Base-by-base conservation (phyloP, 768 basidiomycete species). In the Brasilioporus rufonigricans region DNA sequence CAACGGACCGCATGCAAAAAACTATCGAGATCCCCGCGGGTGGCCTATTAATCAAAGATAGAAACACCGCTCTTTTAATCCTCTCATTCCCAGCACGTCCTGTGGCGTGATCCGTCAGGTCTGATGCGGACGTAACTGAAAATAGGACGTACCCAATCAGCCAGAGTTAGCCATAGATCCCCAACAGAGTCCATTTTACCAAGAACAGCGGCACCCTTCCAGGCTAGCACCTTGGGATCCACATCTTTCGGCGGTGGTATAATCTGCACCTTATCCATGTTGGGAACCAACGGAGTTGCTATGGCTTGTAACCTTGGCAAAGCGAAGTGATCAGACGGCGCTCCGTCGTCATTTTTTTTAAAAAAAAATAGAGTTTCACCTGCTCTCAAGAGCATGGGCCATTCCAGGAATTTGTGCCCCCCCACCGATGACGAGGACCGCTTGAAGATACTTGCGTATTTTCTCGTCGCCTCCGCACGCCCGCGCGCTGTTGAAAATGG, bases 231-330 rank as follows among this genome's bases (percentile, higher is more conserved):
- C 24, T 85, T 81, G 6, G 92, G 93, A 71, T 98, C 94, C 41
- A 98, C 83, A 56, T 93, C 92, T 68, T 94, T 89, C 1, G 95
- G 94, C 2, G 93, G 89, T n/a, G 93, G 91, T 44, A 98, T 89
- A 55, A 97, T 91, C 60, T 88, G 85, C 8, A 96, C 89, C 62
- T 89, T 90, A 65, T 90, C 87, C 84, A 94, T 91, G 65, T 85
- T 86, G 16, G 82, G 80, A 16, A 91, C 86, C 39, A 95, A 71
- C 6, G 91, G 89, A 10, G 87, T 90, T 11, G 89, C 89, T 51
- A 93, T 92, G 0, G 89, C 91, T 65, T 91, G 89, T 41, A 92
- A 64, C 63, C 89, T 48, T 52, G 50, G 10, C 38, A 53, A 39
- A 44, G 39, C 35, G 40, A 50, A 3, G 36, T 21, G 24, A 55